A percentile compares a stretch with the other conserved stretches of the same genome.
Conservation (phyloP, 257 asterid species). For the Plantago elongata region DNA sequence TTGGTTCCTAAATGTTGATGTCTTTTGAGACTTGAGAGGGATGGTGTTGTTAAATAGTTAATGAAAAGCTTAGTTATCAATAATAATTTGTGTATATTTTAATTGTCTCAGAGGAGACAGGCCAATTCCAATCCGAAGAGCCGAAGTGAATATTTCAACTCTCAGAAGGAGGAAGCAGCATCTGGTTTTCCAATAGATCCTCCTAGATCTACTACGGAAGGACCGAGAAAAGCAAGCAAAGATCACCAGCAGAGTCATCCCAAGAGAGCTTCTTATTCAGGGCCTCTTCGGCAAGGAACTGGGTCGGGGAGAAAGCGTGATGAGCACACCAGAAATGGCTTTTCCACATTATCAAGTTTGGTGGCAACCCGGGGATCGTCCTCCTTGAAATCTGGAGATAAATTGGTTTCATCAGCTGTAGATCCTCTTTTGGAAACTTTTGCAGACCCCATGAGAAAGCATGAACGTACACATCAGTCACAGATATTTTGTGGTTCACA, state of each 20-base stretch:
- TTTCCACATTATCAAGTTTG: conserved; percentile 68
- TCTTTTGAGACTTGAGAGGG: too few species aligned
- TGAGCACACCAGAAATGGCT: conserved; percentile 56
- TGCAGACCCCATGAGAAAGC: conserved; percentile 24
- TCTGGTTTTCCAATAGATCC: conserved; percentile 97
- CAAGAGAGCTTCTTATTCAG: conserved; percentile 88
- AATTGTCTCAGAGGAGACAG: conserved; percentile 52
- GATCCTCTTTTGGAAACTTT: conserved; percentile 19
- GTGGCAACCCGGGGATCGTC: conserved; percentile 39
- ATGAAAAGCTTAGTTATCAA: background rate
- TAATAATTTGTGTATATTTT: background rate
- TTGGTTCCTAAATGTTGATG: too few species aligned
- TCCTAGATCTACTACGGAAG: conserved; percentile 76
- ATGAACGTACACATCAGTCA: conserved; percentile 19
- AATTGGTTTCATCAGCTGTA: conserved; percentile 11
- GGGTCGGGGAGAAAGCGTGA: conserved; percentile 55
- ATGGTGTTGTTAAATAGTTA: too few species aligned
- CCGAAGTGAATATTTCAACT: conserved; percentile 93
- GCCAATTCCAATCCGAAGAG: conserved; percentile 75
- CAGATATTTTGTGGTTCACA: conserved; percentile 28
- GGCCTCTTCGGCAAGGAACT: conserved; percentile 76
- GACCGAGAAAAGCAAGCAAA: conserved; percentile 48
- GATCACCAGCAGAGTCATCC: conserved; percentile 48
- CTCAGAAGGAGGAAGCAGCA: conserved; percentile 86
- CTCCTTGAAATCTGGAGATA: background rate